A percentile compares a stretch with the other conserved stretches of the same genome.
Evolutionary conservation across 2,329 filamentous ascomycete genomes (phyloP).

Genomic region (Ceratocystis destructans): DNA sequence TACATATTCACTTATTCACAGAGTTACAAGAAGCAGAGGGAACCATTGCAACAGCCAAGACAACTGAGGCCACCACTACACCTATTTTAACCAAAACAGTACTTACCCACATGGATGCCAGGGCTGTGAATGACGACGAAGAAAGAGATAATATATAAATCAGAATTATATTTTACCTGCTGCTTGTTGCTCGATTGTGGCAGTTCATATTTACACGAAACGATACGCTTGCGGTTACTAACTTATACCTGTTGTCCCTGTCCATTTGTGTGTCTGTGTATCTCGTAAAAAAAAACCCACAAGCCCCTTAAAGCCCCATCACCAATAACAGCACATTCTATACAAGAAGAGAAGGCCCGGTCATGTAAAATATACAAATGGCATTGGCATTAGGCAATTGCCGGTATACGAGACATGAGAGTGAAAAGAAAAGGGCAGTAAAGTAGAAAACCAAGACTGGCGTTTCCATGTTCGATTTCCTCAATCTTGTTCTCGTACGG

Average conservation of each 20-base stretch:
- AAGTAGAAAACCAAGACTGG: not conserved
- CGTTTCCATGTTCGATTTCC: not conserved
- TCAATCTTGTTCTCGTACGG: not conserved
- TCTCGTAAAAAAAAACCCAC: too few relatives aligned
- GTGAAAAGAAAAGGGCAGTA: too few relatives aligned
- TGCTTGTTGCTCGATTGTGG: too few relatives aligned
- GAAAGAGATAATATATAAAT: too few relatives aligned
- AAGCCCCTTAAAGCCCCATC: too few relatives aligned
- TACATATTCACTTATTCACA: too few relatives aligned
- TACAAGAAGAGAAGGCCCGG: not conserved
- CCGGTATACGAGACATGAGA: not conserved
- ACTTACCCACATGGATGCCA: slow-evolving; percentile 63
- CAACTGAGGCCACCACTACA: not conserved
- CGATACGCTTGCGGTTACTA: too few relatives aligned
- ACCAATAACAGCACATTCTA: too few relatives aligned
- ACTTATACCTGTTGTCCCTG: too few relatives aligned
- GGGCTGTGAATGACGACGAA: slow-evolving; percentile 25
- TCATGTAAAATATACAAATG: not conserved
- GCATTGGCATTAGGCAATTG: not conserved
- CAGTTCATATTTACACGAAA: too few relatives aligned
- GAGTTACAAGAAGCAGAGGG: not conserved
- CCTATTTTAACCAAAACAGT: not conserved
- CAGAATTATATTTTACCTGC: too few relatives aligned
- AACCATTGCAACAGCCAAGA: slow-evolving; percentile 1
- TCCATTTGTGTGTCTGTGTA: too few relatives aligned